Evolutionary conservation across 164 flowering plant genomes (phyloP).

Genomic region (Annona squamosa): DNA sequence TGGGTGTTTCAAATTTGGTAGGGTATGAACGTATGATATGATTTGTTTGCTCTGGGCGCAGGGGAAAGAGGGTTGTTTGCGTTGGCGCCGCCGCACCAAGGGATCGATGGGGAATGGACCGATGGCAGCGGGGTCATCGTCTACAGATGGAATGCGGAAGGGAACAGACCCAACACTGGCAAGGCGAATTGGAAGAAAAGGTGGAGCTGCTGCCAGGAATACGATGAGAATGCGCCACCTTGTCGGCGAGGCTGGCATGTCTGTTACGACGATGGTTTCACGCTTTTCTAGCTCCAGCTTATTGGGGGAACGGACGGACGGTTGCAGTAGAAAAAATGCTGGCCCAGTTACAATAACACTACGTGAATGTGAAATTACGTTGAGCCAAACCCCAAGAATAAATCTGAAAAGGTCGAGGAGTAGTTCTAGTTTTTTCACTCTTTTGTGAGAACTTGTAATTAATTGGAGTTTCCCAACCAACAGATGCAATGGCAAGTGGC

Average conservation of each 20-base stretch:
- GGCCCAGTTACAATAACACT: too few species aligned
- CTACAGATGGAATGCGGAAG: constrained; percentile 63
- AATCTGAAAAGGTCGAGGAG: too few species aligned
- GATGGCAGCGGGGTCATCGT: constrained; percentile 64
- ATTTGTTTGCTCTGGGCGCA: constrained; percentile 9
- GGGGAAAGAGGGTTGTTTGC: constrained; percentile 65
- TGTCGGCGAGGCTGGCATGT: constrained; percentile 62
- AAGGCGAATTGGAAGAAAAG: constrained; percentile 57
- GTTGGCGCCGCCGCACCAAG: constrained; percentile 73
- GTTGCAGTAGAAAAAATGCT: too few species aligned
- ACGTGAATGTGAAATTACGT: too few species aligned
- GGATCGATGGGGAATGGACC: constrained; percentile 75
- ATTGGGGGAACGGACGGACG: too few species aligned
- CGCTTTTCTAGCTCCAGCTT: constrained; percentile 27
- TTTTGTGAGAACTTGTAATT: too few species aligned
- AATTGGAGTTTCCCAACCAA: too few species aligned
- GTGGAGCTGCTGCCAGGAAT: constrained; percentile 75
- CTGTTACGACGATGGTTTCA: constrained; percentile 65
- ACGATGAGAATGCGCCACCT: constrained; percentile 53
- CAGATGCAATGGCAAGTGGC: too few species aligned
- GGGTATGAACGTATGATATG: too few species aligned
- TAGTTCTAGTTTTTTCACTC: too few species aligned
- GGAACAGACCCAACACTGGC: constrained; percentile 58
- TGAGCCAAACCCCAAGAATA: too few species aligned
- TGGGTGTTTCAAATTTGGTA: neutral